Evolutionary conservation across 768 basidiomycete genomes (phyloP), one percentile per base, ranked within the genome.

Genomic region (Calocera cornea): DNA sequence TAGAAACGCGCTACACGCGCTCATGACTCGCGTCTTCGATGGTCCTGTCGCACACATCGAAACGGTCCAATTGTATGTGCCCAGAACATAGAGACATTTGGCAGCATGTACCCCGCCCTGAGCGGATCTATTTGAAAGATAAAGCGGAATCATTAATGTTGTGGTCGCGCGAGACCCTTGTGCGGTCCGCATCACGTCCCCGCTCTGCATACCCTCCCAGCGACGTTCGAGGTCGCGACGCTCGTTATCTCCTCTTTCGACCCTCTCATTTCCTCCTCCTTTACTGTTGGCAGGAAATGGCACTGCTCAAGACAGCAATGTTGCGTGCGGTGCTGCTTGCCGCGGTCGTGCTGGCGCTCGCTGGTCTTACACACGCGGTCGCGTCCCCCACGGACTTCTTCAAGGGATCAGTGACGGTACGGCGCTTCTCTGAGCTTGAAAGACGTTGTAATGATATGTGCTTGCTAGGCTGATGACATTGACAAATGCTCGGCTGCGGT

Each of bases 341-440:
- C 2, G 54, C 22, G 11, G 31, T 33, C 27, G 27, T 60, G 54
- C 27, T 60, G 22, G 54, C 54, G 24, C 31, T 60, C 16, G 54
- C 54, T 19, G 44, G 44, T 47, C 19, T 47, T 7, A 27, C 31
- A 27, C 54, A 60, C 54, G 54, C 54, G 54, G 54, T 60, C 54
- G 54, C 54, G 54, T 60, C 54, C 14, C 54, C 54, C 24, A 60
- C 54, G 22, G 54, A 60, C 54, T 60, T 60, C 54, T 33, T 60
- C 54, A 47, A 47, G 44, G 54, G 54, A 60, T 60, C 54, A 29
- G 54, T 60, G 54, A 60, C 54, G 2, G 54, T 60, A 33, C 16
- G 54, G 24, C 10, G 54, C 54, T 33, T 33, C 24, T 10, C 27
- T 60, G 36, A 29, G 27, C 54, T 60, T 12, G 22, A 33, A 7